Evolutionary conservation across 148 eudicot genomes (phyloP).

Genomic region (Nyssa sinensis): DNA sequence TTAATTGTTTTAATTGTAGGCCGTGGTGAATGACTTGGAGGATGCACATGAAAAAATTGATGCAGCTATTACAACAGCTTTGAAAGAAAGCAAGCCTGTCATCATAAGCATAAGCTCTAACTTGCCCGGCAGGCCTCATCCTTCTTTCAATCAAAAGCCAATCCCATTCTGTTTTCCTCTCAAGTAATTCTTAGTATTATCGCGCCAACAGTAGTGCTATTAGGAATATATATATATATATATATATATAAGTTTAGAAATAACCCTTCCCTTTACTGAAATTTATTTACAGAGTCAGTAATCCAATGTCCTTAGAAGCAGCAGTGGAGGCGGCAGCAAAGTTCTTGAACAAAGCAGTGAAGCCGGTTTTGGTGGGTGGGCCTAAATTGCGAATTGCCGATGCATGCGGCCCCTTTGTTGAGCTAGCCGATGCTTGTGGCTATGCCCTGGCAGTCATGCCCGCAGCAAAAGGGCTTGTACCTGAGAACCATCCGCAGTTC

Average conservation of each 20-base stretch:
- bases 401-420: constrained; percentile 55
- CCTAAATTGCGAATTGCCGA: constrained; percentile 62
- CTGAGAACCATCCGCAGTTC: constrained; percentile 71
- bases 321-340: constrained; percentile 79
- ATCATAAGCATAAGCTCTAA: constrained; percentile 70
- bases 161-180: constrained; percentile 62
- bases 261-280: too few species aligned
- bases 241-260: too few species aligned
- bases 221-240: not conserved
- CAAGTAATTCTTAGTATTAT: constrained; percentile 25
- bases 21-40: constrained; percentile 72
- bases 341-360: constrained; percentile 76
- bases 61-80: constrained; percentile 72
- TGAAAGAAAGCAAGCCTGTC: constrained; percentile 89
- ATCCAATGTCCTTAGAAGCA: constrained; percentile 63
- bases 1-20: constrained; percentile 47
- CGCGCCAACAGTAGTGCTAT: too few species aligned
- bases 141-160: constrained; percentile 69
- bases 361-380: constrained; percentile 79
- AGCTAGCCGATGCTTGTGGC: constrained; percentile 60
- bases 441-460: constrained; percentile 69
- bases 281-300: constrained; percentile 49
- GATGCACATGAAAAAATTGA: constrained; percentile 78
- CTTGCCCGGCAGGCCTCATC: constrained; percentile 64
- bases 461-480: constrained; percentile 74